Conservation (phyloP, 371 early-diverging fungal species). For the Mucor ambiguus region DNA sequence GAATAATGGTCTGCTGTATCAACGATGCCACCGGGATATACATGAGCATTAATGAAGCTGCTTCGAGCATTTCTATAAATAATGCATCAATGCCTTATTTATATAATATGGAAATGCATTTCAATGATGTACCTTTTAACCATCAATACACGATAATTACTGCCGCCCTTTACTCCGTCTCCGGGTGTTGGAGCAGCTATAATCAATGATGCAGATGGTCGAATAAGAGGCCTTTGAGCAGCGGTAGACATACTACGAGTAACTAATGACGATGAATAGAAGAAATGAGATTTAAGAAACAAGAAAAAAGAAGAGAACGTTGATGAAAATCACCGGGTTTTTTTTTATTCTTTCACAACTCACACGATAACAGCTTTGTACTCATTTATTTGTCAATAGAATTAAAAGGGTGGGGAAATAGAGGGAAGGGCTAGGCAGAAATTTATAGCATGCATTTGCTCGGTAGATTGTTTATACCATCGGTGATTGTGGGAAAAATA, state of each 20-base stretch:
- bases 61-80: constrained; percentile 50
- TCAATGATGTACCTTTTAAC: constrained; percentile 49
- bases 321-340: background rate
- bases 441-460: background rate
- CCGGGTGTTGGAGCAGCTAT: constrained; percentile 51
- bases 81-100: background rate
- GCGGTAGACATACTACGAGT: constrained; percentile 20
- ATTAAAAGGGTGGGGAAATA: constrained; percentile 4
- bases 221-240: constrained; percentile 9
- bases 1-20: constrained; percentile 57
- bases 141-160: constrained; percentile 61
- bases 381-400: constrained; percentile 3
- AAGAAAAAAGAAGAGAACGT: background rate
- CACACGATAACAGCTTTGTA: constrained; percentile 13
- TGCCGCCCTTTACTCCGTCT: constrained; percentile 26
- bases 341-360: constrained; percentile 1
- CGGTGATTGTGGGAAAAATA: background rate
- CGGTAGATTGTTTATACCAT: background rate
- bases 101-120: background rate
- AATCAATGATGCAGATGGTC: constrained; percentile 40
- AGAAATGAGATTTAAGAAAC: background rate
- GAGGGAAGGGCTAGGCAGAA: background rate
- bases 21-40: constrained; percentile 66
- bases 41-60: constrained; percentile 60
- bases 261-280: background rate